phyloP scores from a whole-genome alignment of 441 rosid genomes.

The Euphorbia schlechtendalii region DNA sequence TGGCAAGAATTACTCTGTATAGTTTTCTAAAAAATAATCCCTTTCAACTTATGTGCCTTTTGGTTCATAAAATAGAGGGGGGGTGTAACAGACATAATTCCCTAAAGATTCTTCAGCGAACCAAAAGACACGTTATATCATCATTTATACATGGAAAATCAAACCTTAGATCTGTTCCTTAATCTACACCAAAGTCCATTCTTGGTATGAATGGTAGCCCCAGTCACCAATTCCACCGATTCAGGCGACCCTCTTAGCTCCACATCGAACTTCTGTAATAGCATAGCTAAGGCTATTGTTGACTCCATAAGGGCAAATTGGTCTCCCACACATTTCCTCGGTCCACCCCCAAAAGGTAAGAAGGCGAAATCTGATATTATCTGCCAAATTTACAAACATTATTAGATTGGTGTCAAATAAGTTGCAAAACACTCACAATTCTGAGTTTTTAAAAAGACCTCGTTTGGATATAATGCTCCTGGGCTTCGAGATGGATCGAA shows the following conservation, averaged over 20 bases:
- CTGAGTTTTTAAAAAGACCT: constrained; percentile 34
- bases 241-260: constrained; percentile 64
- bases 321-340: constrained; percentile 89
- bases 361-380: constrained; percentile 75
- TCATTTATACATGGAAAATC: no score
- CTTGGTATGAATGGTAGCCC: constrained; percentile 86
- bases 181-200: constrained; percentile 83
- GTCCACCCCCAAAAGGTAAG: constrained; percentile 91
- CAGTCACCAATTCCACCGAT: constrained; percentile 71
- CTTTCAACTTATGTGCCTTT: no score
- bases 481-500: constrained; percentile 88
- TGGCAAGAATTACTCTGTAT: no score
- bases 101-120: no score
- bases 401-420: constrained; percentile 7
- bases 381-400: constrained; percentile 33
- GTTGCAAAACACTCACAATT: background rate
- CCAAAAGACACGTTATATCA: no score
- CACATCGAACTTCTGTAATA: constrained; percentile 68
- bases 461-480: constrained; percentile 83
- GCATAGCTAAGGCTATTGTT: constrained; percentile 63
- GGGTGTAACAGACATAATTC: no score
- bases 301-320: constrained; percentile 95
- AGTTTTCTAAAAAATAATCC: no score
- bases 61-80: no score
- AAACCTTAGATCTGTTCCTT: constrained; percentile 43